Evolutionary conservation across 2,329 filamentous ascomycete species (phyloP), one percentile per base, ranked within the genome.

Genomic region (Penicillium sclerotigenum): DNA sequence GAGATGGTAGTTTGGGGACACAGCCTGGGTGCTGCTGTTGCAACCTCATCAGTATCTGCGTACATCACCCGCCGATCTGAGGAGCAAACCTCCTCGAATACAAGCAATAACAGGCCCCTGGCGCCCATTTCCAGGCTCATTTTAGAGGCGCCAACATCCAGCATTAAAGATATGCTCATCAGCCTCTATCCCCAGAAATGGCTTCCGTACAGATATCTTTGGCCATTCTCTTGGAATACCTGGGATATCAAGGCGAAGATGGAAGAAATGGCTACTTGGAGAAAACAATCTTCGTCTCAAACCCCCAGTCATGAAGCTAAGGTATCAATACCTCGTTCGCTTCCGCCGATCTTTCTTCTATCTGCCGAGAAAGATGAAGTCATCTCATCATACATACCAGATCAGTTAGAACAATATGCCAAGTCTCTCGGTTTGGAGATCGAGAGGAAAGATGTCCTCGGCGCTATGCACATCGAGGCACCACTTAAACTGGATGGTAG

Each of bases 181-280:
- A 84, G 83, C 1, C 71, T 93, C 3, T 93, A 92, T 66, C 89
- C 89, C 1, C 87, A 91, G 64, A 88, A 83, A 63, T 92, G 89
- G 88, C 76, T 92, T 7, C 89, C 89, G 0, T 93, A 93, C 69
- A 82, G 83, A 45, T 85, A 92, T 68, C 78, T 93, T 0, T 84
- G 85, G 79, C 87, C 87, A 0, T 91, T 92, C 66, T 77, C 92
- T 11, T 80, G 87, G 62, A 91, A 78, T 54, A 74, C 74, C 42
- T 83, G 81, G 81, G 78, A 82, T 59, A 79, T 73, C 45, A 69
- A 72, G 24, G 61, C 54, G 0, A 75, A 78, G 2, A 57, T 82
- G 54, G 68, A 68, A 4, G 64, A 59, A 9, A 73, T 82, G 24
- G 73, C 75, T 11, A 28, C 14, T 2, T 64, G 56, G 57, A 51